These are phyloP conservation scores for Orbilia ellipsospora DNA, from an alignment of 2,329 filamentous ascomycete species.

Conservation along the genomic window DNA sequence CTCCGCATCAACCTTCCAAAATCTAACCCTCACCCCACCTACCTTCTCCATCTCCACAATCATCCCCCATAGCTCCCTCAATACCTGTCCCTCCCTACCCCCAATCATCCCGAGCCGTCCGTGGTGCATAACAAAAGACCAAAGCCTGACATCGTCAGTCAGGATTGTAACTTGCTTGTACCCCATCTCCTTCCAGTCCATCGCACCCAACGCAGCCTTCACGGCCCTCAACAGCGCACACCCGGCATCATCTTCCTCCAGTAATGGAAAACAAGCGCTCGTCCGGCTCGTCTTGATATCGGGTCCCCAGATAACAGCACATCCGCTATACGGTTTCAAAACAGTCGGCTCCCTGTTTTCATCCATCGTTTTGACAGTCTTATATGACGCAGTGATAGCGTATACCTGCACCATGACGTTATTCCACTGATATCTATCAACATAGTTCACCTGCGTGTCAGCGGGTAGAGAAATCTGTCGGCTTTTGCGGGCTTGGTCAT, in stretches of 20 bases:
- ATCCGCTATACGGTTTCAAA: neutral
- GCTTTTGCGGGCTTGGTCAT: neutral
- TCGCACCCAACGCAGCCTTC: neutral
- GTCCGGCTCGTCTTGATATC: conserved; percentile 2
- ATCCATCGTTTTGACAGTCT: neutral
- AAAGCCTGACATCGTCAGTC: conserved; percentile 4
- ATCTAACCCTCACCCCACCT: conserved; percentile 5
- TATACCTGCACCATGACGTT: conserved; percentile 14
- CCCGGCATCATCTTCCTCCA: neutral
- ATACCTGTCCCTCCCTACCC: neutral
- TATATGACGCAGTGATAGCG: neutral
- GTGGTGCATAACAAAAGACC: conserved; percentile 2
- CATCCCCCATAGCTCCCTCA: conserved; percentile 7
- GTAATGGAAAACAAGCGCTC: conserved; percentile 8
- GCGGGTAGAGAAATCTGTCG: neutral
- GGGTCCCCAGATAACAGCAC: conserved; percentile 3
- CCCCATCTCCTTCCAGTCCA: conserved; percentile 20
- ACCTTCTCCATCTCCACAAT: conserved; percentile 5
- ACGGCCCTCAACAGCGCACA: conserved; percentile 13
- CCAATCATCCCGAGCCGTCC: conserved; percentile 1
- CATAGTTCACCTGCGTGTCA: neutral
- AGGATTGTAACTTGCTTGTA: conserved; percentile 9
- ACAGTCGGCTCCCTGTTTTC: neutral
- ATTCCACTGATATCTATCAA: conserved; percentile 5
- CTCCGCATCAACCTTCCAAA: conserved; percentile 13